Evolutionary conservation across 441 rosid genomes (phyloP), one percentile per base, ranked within the genome.

Genomic region (Hypseocharis bilobata): DNA sequence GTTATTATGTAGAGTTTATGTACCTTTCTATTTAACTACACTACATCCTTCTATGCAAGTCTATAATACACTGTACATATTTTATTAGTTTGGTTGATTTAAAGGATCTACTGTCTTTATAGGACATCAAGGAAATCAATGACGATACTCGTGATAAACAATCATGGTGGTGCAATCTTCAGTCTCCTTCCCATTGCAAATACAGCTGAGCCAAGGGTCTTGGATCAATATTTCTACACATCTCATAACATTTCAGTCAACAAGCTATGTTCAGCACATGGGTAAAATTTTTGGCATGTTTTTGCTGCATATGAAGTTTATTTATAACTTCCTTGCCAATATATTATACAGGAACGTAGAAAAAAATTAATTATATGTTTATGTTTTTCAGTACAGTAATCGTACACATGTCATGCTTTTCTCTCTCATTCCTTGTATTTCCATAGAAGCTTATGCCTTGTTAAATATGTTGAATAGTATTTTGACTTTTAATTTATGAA

Each of bases 101-200:
- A 66, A 65, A 60, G 32, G 51, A 63, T 71, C 34, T 58, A 7
- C 56, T 62, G 70, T 69, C 7, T 74, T 42, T 77, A 76, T 80
- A 92, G 97, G 86, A 73, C 68, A 70, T 62, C 74, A 22, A 81
- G 95, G 78, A 86, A 90, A 78, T 93, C 95, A 16, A 84, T 93
- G 84, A 85, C 88, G 16, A 76, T 90, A 71, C 68, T 93, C 49
- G 95, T 85, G 84, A 81, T 90, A 82, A 93, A 93, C 83, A 93
- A 93, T 79, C 88, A 78, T 58, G 98, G 98, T 54, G 98, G 98
- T 73, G 98, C 90, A 75, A 93, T 93, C 78, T 93, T 93, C 84
- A 86, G 98, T 70, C 80, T 90, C 72, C 98, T 93, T 76, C 97
- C 98, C 17, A 77, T 93, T 70, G 97, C 98, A 72, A 81, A 82